These are phyloP conservation scores for Phoenix dactylifera DNA, from an alignment of 176 grass and related monocot genomes.

Conservation along the genomic window DNA sequence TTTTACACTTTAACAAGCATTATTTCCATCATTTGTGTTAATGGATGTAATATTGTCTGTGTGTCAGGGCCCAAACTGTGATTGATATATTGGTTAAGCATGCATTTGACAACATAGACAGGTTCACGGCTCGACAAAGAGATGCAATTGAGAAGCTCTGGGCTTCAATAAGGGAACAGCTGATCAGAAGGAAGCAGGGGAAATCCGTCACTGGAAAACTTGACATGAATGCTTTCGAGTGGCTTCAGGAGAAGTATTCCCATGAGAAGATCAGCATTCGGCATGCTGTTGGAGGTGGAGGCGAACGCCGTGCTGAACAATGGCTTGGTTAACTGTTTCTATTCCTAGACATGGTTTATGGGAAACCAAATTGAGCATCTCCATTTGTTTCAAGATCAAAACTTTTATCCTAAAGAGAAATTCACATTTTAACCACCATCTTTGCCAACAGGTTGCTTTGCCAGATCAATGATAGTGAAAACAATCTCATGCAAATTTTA, in stretches of 20 bases:
- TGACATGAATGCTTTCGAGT: slow-evolving; percentile 75
- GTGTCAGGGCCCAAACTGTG: slow-evolving; percentile 67
- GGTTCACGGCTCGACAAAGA: slow-evolving; percentile 59
- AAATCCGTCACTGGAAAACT: slow-evolving; percentile 87
- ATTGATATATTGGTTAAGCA: slow-evolving; percentile 83
- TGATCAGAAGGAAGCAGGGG: slow-evolving; percentile 70
- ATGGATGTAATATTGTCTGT: too few relatives aligned
- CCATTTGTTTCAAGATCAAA: too few relatives aligned
- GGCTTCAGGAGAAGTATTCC: slow-evolving; percentile 78
- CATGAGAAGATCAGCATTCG: slow-evolving; percentile 94
- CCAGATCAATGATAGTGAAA: too few relatives aligned
- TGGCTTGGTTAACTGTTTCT: slow-evolving; percentile 55
- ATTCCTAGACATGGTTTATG: not conserved
- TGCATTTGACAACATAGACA: slow-evolving; percentile 52
- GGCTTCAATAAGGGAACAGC: slow-evolving; percentile 89
- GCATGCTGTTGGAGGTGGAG: slow-evolving; percentile 44
- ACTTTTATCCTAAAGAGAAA: too few relatives aligned
- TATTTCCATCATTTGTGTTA: too few relatives aligned
- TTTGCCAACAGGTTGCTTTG: too few relatives aligned
- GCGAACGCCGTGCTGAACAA: slow-evolving; percentile 47
- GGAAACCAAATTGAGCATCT: not conserved
- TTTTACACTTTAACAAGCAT: too few relatives aligned
- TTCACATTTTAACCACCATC: too few relatives aligned
- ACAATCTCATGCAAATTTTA: too few relatives aligned
- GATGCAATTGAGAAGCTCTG: slow-evolving; percentile 65